Evolutionary conservation across 2,329 filamentous ascomycete species (phyloP), one percentile per base, ranked within the genome.

Genomic region (Orbilia javanica): DNA sequence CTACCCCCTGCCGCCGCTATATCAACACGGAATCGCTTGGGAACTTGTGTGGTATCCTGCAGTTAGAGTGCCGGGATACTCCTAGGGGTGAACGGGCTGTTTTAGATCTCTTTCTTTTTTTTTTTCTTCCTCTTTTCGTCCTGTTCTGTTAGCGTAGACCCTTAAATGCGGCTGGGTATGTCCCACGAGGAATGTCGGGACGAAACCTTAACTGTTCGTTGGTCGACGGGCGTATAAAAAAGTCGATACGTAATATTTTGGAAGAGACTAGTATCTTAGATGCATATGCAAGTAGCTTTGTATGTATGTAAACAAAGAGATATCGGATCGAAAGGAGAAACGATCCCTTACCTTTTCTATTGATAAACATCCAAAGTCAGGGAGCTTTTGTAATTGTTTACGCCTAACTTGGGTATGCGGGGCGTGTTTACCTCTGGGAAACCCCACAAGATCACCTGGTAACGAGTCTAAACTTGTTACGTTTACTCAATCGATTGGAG

Each of bases 401-500:
- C 55, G 18, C 55, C 55, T 13, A 60, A 60, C 34, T 25, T 13
- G 34, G 55, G 31, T n/a, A 60, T 60, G 55, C 55, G 55, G 55
- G 55, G 55, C 55, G 55, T 60, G 55, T 60, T 60, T 60, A 60
- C 55, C 42, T 44, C 39, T 15, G 3, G 13, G 15, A 44, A 44
- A 60, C 53, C 53, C 55, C 55, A 60, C 55, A 60, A 60, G 55
- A 42, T 60, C 55, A 60, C 55, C 55, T 60, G 55, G 55, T 60
- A 60, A 60, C 55, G 55, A 60, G 55, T 42, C 55, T 60, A 60
- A 42, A 13, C 55, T 42, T 25, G 55, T 60, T 60, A 39, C 55
- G 55, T 60, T 60, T 39, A 27, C 55, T 60, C 31, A 60, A 60
- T 60, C 55, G 34, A 60, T 60, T 60, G 55, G 55, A 27, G 18